A percentile compares a stretch with the other conserved stretches of the same genome.
Conservation (phyloP, 495 filamentous ascomycete genomes). For the Parathielavia hyrcaniae region DNA sequence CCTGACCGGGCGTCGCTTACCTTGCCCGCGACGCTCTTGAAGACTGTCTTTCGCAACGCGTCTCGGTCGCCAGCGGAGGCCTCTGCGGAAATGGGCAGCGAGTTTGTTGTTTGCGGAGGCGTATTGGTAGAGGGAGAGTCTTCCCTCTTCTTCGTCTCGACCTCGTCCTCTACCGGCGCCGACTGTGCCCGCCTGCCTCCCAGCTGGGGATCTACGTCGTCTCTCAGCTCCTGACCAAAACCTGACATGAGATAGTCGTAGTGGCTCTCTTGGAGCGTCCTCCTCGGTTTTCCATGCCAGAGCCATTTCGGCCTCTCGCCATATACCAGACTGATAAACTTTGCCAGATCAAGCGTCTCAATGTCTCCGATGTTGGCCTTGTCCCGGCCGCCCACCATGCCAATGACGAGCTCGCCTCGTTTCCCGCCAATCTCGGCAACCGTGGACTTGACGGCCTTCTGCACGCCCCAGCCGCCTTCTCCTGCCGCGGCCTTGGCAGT, state of each 20-base stretch:
- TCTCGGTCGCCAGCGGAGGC: slow-evolving; percentile 54
- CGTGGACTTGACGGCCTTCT: slow-evolving; percentile 89
- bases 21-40: slow-evolving; percentile 72
- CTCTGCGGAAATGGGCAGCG: slow-evolving; percentile 39
- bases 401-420: slow-evolving; percentile 86
- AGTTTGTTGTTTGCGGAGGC: slow-evolving; percentile 32
- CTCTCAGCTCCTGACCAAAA: slow-evolving; percentile 57
- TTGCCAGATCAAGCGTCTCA: slow-evolving; percentile 84
- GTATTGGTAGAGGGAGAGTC: slow-evolving; percentile 35
- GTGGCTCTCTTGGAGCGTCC: slow-evolving; percentile 43
- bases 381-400: slow-evolving; percentile 81
- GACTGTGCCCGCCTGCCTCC: slow-evolving; percentile 48
- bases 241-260: slow-evolving; percentile 50
- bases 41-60: slow-evolving; percentile 58
- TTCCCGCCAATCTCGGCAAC: slow-evolving; percentile 94
- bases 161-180: slow-evolving; percentile 43
- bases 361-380: slow-evolving; percentile 86
- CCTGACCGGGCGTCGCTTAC: slow-evolving; percentile 80
- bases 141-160: slow-evolving; percentile 38
- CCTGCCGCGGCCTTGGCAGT: slow-evolving; percentile 84
- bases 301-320: slow-evolving; percentile 86
- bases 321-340: slow-evolving; percentile 65
- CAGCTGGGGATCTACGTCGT: slow-evolving; percentile 28
- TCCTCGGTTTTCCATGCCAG: slow-evolving; percentile 79
- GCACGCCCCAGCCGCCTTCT: slow-evolving; percentile 64